Evolutionary conservation across 2,329 filamentous ascomycete genomes (phyloP).

Genomic region (Cyclaneusma minus): DNA sequence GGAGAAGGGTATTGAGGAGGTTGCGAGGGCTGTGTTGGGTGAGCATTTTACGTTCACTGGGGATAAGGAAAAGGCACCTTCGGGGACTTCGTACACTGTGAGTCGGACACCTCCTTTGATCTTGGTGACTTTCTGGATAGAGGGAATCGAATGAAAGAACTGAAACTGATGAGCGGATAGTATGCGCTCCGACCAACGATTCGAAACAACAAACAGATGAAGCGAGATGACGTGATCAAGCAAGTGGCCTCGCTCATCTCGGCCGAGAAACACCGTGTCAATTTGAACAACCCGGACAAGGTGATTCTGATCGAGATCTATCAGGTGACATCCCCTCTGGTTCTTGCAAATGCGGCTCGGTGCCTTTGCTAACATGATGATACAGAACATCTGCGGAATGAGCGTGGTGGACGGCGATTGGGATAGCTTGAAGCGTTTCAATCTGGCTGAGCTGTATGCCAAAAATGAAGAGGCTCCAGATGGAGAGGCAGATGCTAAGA

Average conservation of each 20-base stretch:
- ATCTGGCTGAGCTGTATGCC: constrained; percentile 56
- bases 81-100: constrained; percentile 12
- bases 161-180: constrained; percentile 28
- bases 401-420: constrained; percentile 59
- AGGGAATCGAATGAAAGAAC: too few species aligned
- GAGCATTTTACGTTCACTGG: constrained; percentile 37
- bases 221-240: constrained; percentile 54
- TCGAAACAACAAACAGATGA: constrained; percentile 55
- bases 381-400: constrained; percentile 61
- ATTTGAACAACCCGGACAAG: constrained; percentile 63
- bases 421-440: constrained; percentile 61
- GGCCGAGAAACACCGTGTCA: constrained; percentile 59
- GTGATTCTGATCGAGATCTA: constrained; percentile 70
- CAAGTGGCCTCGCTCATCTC: constrained; percentile 42
- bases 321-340: constrained; percentile 35
- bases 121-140: constrained; percentile 5
- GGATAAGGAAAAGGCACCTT: constrained; percentile 6
- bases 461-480: constrained; percentile 1
- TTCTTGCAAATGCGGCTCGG: neutral
- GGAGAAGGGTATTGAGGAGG: constrained; percentile 48
- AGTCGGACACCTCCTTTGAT: constrained; percentile 6
- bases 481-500: constrained; percentile 9
- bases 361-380: constrained; percentile 8
- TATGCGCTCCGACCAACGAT: constrained; percentile 75
- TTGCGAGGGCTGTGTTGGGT: constrained; percentile 46